phyloP scores from a whole-genome alignment of 495 filamentous ascomycete species.

The Hyaloscypha finlandica region DNA sequence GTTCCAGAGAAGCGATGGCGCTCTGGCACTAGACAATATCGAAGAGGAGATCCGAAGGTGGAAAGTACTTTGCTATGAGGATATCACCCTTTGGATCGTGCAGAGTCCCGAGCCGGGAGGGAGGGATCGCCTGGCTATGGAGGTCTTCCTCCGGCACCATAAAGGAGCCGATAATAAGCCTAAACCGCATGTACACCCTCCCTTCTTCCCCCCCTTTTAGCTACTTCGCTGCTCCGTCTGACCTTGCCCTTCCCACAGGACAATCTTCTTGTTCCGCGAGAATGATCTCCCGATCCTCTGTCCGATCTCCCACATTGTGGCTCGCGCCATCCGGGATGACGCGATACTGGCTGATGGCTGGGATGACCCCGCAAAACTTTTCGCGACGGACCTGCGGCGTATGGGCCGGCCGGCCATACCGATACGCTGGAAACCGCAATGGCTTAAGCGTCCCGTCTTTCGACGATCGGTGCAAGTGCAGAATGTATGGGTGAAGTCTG shows the following conservation, averaged over 20 bases:
- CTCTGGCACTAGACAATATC: slow-evolving; percentile 18
- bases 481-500: slow-evolving; percentile 26
- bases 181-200: too few relatives aligned
- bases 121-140: not conserved
- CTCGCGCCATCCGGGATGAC: slow-evolving; percentile 28
- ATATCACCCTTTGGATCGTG: not conserved
- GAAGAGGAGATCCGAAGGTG: slow-evolving; percentile 19
- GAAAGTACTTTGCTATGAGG: slow-evolving; percentile 25
- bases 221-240: too few relatives aligned
- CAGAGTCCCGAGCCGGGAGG: not conserved
- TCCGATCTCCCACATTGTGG: slow-evolving; percentile 30
- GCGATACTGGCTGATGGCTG: slow-evolving; percentile 29
- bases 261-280: slow-evolving; percentile 31
- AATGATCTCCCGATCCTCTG: slow-evolving; percentile 30
- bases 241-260: too few relatives aligned
- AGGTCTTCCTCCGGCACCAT: slow-evolving; percentile 8
- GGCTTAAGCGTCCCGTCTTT: slow-evolving; percentile 31
- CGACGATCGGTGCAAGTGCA: slow-evolving; percentile 17
- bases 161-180: too few relatives aligned
- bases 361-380: slow-evolving; percentile 27
- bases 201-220: too few relatives aligned
- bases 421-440: slow-evolving; percentile 30
- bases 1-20: slow-evolving; percentile 10
- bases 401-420: slow-evolving; percentile 18
- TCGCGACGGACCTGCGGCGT: slow-evolving; percentile 21